Base-by-base conservation (phyloP, 2,329 filamentous ascomycete genomes). In the Fusarium citri region DNA sequence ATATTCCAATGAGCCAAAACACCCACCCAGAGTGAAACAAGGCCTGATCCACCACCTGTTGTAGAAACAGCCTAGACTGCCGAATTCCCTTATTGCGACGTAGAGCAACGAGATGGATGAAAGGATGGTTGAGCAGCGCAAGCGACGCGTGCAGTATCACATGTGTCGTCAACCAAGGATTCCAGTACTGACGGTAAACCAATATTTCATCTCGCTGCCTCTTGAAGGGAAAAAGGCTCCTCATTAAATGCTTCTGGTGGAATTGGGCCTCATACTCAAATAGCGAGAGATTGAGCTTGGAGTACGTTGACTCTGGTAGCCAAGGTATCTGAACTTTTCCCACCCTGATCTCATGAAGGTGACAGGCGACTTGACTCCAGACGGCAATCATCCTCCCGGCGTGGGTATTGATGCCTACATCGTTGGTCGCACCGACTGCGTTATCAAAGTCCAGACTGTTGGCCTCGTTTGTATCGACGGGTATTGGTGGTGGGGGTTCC, bases 211-310 rank as follows among this genome's bases (percentile, higher is more conserved):
- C 18, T 0, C 14, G 15, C 3, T 18, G 30, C 2, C 60, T n/a
- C 5, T 64, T 63, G 2, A 64, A 64, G 2, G 60, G 60, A 5
- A 64, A 64, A 0, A 64, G n/a, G 5, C 46, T 64, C 11, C 60
- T 63, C 60, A 64, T 63, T 1, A 64, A 22, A 8, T 64, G 60
- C 5, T 30, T 63, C 8, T 62, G 58, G 8, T 64, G 59, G 2
- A 64, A 47, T 2, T 63, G 60, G 6, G 60, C 60, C 7, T 64
- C 60, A 12, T 64, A 64, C 34, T 64, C 60, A 6, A 64, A 62
- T 1, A 64, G 20, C 1, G 48, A 31, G 18, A 64, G 58, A 4
- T 64, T 64, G 8, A 64, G 60, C 3, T 30, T 63, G 4, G 60
- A 64, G 11, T 64, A 64, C 2, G 34, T 63, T 0, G 60, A 64